Evolutionary conservation across 306 rosid genomes (phyloP).

Genomic region (Quercus robur): DNA sequence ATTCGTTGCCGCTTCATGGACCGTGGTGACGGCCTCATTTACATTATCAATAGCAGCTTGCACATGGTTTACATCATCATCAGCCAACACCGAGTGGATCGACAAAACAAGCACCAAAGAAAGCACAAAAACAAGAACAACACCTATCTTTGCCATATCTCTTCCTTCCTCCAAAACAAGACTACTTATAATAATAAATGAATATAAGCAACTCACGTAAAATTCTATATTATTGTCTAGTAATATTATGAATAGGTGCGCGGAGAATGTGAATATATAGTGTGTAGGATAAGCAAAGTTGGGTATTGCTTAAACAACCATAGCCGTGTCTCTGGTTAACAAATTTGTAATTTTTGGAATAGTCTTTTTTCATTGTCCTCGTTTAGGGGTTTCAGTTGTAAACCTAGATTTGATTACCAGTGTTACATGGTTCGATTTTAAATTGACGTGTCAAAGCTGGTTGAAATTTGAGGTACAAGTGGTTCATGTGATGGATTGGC

Average conservation of each 20-base stretch:
- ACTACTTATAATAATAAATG: too few relatives aligned
- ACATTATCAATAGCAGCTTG: background rate
- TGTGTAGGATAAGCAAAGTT: too few relatives aligned
- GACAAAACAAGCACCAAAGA: slow-evolving; percentile 18
- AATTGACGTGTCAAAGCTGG: background rate
- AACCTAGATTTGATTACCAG: background rate
- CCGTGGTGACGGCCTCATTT: too few relatives aligned
- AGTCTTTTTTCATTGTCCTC: background rate
- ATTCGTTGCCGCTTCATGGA: too few relatives aligned
- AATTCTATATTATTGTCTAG: background rate
- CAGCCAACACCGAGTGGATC: slow-evolving; percentile 13
- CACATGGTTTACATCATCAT: slow-evolving; percentile 9
- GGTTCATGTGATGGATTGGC: too few relatives aligned
- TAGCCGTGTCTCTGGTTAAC: too few relatives aligned
- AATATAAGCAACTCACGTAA: background rate
- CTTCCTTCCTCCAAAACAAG: too few relatives aligned
- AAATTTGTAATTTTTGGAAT: too few relatives aligned
- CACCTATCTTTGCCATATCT: slow-evolving; percentile 28
- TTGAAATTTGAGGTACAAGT: too few relatives aligned
- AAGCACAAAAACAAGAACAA: slow-evolving; percentile 14
- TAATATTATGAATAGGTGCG: too few relatives aligned
- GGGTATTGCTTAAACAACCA: too few relatives aligned
- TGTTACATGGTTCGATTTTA: background rate
- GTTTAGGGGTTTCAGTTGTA: background rate
- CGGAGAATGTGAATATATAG: too few relatives aligned